These are phyloP conservation scores for Taphrina pruni DNA, from an alignment of 1,139 yeast species.

Conservation along the genomic window DNA sequence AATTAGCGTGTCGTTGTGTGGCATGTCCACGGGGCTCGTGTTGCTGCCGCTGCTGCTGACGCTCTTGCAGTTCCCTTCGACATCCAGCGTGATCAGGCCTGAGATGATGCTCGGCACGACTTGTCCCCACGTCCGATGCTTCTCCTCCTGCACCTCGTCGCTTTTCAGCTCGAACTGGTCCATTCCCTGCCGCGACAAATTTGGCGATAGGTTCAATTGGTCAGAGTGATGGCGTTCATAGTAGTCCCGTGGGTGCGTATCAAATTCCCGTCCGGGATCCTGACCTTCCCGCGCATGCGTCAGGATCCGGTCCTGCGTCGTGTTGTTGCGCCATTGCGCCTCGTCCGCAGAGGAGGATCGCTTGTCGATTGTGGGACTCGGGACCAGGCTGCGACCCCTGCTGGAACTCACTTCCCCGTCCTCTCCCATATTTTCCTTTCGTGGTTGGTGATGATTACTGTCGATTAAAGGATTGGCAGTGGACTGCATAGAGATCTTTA, in stretches of 20 bases:
- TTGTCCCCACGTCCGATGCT: constrained; percentile 3
- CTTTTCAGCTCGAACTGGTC: not conserved
- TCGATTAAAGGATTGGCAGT: not conserved
- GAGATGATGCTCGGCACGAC: constrained; percentile 17
- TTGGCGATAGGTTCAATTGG: constrained; percentile 13
- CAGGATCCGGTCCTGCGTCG: constrained; percentile 26
- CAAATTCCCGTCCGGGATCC: constrained; percentile 32
- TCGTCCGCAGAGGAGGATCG: constrained; percentile 23
- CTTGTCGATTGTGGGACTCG: constrained; percentile 16
- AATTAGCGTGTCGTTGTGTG: not conserved
- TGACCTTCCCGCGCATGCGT: constrained; percentile 22
- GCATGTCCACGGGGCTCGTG: not conserved
- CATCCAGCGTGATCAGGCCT: constrained; percentile 6
- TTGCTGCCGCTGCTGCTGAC: constrained; percentile 7
- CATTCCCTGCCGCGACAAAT: constrained; percentile 2
- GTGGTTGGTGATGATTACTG: not conserved
- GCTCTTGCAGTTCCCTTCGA: not conserved
- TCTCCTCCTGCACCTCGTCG: constrained; percentile 2
- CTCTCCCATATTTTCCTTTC: not conserved
- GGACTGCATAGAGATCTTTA: not conserved
- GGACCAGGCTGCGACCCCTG: constrained; percentile 9
- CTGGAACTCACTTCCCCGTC: not conserved
- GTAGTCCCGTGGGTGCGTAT: constrained; percentile 13
- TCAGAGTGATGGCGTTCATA: constrained; percentile 16
- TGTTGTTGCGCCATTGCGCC: constrained; percentile 14